Base-by-base conservation (phyloP, 2,329 filamentous ascomycete species). In the Exophiala aquamarina region DNA sequence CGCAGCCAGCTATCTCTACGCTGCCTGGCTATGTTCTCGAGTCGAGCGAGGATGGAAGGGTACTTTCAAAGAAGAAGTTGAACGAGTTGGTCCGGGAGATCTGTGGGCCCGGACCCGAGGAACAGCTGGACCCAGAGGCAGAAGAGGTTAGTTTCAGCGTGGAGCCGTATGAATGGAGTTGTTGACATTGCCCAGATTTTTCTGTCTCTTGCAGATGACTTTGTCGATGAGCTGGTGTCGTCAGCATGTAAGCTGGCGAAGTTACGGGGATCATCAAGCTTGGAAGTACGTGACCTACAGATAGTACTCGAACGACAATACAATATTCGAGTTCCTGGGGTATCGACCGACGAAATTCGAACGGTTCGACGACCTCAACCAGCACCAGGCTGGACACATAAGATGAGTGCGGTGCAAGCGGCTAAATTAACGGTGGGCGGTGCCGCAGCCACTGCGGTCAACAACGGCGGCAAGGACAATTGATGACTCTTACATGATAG, bases 41-140 rank as follows among this genome's bases (percentile, higher is more conserved):
- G 65, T 88, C 89, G 21, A 56, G 54, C 36, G 91, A 95, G 63
- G 90, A 89, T 19, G 90, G 96, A 61, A 85, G 91, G 34, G 87
- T 98, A 1, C 75, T 98, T n/a, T 94, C 87, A 72, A 96, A 96
- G 80, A 94, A 95, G 73, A 97, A 95, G 72, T 78, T 98, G 32
- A 91, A 98, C 63, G 92, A 96, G 65, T 78, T 98, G 29, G 91
- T 97, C 7, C 83, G 91, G 41, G 92, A 97, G 69, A 90, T 97
- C 49, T 95, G 89, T 28, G 91, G 91, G 44, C 86, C 86, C 11
- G 59, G 57, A 8, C 84, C 82, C 19, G 79, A 82, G 38, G 89
- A 92, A 63, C 80, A 84, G 29, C 72, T 97, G 56, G 89, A 89
- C 20, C 89, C 93, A 1, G 93, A 97, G 59, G 92, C 95, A 40